Evolutionary conservation across 345 rosid genomes (phyloP).

Genomic region (Gynandropsis gynandra): DNA sequence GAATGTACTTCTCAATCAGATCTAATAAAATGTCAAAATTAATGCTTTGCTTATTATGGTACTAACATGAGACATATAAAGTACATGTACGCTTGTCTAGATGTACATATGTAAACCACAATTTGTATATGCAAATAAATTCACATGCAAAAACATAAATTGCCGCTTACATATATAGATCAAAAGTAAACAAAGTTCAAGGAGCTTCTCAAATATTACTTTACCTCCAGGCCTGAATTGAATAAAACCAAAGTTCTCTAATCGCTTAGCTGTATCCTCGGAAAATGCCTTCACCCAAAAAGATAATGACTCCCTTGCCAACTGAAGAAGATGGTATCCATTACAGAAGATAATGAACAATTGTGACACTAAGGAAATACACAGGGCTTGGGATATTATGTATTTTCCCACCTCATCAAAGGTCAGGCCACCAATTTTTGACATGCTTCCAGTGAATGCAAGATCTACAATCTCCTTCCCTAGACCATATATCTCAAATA

Average conservation of each 20-base stretch:
- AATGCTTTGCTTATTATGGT: no score
- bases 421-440: slow-evolving; percentile 80
- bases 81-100: no score
- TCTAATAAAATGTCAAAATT: no score
- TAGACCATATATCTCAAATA: slow-evolving; percentile 94
- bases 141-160: no score
- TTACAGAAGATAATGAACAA: background rate
- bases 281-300: slow-evolving; percentile 99
- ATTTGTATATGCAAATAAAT: no score
- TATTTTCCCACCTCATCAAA: slow-evolving; percentile 74
- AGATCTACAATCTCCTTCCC: slow-evolving; percentile 78
- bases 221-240: slow-evolving; percentile 96
- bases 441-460: slow-evolving; percentile 83
- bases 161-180: no score
- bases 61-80: no score
- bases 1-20: no score
- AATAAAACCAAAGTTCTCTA: slow-evolving; percentile 93
- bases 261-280: slow-evolving; percentile 90
- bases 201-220: no score
- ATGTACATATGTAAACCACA: no score
- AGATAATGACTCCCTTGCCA: slow-evolving; percentile 91
- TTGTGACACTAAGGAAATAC: no score
- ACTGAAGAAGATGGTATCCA: slow-evolving; percentile 35
- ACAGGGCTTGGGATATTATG: background rate
- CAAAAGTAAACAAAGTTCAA: no score